Percentiles rank a stretch among this genome's conserved stretches.
Conservation (phyloP, 1,284 basidiomycete genomes). For the Tilletiopsis washingtonensis region DNA sequence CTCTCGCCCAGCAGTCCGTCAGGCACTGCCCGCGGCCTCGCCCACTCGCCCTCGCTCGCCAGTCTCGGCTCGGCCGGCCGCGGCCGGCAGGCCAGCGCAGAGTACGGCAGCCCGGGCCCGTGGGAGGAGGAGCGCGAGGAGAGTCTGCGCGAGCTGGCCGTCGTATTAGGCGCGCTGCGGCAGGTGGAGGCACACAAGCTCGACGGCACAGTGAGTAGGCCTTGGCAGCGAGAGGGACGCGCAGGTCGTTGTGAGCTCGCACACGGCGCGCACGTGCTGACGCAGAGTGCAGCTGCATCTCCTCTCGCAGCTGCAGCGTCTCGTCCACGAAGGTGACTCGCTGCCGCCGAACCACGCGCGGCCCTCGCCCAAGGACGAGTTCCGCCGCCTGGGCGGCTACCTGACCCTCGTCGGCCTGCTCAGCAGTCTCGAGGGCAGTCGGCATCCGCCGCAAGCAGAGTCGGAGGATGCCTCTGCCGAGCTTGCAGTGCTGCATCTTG, state of each 20-base stretch:
- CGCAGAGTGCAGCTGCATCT: slow-evolving; percentile 18
- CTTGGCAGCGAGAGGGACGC: too few relatives aligned
- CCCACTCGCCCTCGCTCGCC: too few relatives aligned
- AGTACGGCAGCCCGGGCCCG: not conserved
- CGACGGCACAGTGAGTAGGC: slow-evolving; percentile 1
- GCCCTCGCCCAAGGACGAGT: slow-evolving; percentile 15
- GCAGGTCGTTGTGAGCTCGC: not conserved
- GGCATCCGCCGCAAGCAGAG: not conserved
- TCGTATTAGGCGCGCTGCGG: slow-evolving; percentile 1
- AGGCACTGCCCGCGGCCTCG: too few relatives aligned
- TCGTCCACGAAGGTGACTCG: slow-evolving; percentile 18
- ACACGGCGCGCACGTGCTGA: not conserved
- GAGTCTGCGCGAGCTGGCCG: not conserved
- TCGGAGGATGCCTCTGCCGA: not conserved
- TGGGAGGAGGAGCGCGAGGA: not conserved
- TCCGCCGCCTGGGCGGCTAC: slow-evolving; percentile 34
- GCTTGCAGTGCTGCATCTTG: not conserved
- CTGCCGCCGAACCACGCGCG: not conserved
- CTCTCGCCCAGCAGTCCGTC: too few relatives aligned
- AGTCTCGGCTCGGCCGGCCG: too few relatives aligned
- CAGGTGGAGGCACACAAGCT: not conserved
- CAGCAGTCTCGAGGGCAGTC: slow-evolving; percentile 17
- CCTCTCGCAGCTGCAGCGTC: slow-evolving; percentile 22
- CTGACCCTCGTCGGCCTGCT: slow-evolving; percentile 35
- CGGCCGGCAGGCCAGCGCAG: not conserved